Percentiles rank a stretch among this genome's conserved stretches.
Evolutionary conservation across 2,329 filamentous ascomycete genomes (phyloP).

Genomic region (Periconia sp.): DNA sequence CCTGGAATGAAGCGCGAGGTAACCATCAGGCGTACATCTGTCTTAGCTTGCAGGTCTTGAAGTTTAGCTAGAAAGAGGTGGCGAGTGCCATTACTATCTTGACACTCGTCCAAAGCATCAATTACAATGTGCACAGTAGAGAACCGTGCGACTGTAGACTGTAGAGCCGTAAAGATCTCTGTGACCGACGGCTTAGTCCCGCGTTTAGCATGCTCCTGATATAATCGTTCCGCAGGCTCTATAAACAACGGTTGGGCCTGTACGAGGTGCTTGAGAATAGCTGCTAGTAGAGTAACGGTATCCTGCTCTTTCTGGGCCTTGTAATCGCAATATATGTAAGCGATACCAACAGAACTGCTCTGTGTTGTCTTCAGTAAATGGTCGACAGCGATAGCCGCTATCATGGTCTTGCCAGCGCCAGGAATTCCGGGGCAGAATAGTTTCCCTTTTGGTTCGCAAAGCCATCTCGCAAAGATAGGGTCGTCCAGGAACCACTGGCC

Average conservation of each 20-base stretch:
- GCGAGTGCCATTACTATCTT: slow-evolving; percentile 16
- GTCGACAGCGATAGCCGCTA: slow-evolving; percentile 50
- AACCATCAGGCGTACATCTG: slow-evolving; percentile 1
- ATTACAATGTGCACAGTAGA: slow-evolving; percentile 25
- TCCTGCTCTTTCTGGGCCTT: slow-evolving; percentile 27
- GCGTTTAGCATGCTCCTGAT: slow-evolving; percentile 25
- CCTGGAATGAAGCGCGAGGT: slow-evolving; percentile 23
- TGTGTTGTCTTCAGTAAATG: slow-evolving; percentile 38
- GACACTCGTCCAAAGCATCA: slow-evolving; percentile 45
- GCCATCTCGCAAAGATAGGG: slow-evolving; percentile 6
- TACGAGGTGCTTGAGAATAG: slow-evolving; percentile 43
- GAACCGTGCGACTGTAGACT: slow-evolving; percentile 6
- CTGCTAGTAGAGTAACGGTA: slow-evolving; percentile 25
- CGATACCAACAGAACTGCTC: slow-evolving; percentile 23
- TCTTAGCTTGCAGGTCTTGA: slow-evolving; percentile 3
- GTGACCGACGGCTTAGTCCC: slow-evolving; percentile 12
- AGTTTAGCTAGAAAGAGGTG: slow-evolving; percentile 5
- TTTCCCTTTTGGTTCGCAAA: slow-evolving; percentile 21
- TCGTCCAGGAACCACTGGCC: slow-evolving; percentile 55
- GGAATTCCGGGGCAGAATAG: slow-evolving; percentile 56
- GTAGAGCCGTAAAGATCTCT: slow-evolving; percentile 10
- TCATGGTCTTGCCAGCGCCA: slow-evolving; percentile 56
- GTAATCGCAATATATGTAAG: slow-evolving; percentile 44
- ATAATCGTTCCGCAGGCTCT: slow-evolving; percentile 22
- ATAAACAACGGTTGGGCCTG: slow-evolving; percentile 23